Evolutionary conservation across 2,329 filamentous ascomycete species (phyloP).

Genomic region (Aureobasidium uvarum): DNA sequence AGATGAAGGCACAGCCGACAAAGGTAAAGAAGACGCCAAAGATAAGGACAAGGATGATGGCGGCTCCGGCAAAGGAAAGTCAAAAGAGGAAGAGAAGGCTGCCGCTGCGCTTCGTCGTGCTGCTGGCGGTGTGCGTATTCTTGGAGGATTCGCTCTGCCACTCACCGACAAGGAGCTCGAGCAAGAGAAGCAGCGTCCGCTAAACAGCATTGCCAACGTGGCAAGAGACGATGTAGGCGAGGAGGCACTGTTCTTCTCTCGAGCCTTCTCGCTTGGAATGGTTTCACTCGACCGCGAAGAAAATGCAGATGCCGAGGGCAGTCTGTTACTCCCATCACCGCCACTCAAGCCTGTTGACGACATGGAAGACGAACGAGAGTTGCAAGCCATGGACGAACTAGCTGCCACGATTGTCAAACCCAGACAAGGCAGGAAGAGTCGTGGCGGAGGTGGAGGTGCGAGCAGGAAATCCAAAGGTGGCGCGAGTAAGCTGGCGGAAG

Average conservation of each 20-base stretch:
- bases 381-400: constrained; percentile 22
- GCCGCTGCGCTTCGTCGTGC: constrained; percentile 46
- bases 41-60: constrained; percentile 28
- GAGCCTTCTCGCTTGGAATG: constrained; percentile 14
- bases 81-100: constrained; percentile 25
- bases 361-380: constrained; percentile 29
- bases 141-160: constrained; percentile 44
- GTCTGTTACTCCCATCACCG: constrained; percentile 9
- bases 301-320: not conserved
- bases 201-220: constrained; percentile 15
- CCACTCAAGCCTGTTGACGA: constrained; percentile 26
- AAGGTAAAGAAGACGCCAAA: constrained; percentile 24
- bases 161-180: constrained; percentile 25
- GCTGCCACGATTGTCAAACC: constrained; percentile 12
- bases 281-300: constrained; percentile 6
- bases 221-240: constrained; percentile 76
- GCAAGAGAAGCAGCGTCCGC: constrained; percentile 16
- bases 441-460: constrained; percentile 8
- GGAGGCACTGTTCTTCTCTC: constrained; percentile 56
- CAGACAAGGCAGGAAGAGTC: constrained; percentile 18
- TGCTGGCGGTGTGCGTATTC: constrained; percentile 37
- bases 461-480: constrained; percentile 26
- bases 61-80: constrained; percentile 32
- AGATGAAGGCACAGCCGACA: constrained; percentile 35
- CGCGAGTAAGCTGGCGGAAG: constrained; percentile 1